These are phyloP conservation scores for Apiospora kogelbergensis DNA, from an alignment of 2,329 filamentous ascomycete species.

Conservation along the genomic window DNA sequence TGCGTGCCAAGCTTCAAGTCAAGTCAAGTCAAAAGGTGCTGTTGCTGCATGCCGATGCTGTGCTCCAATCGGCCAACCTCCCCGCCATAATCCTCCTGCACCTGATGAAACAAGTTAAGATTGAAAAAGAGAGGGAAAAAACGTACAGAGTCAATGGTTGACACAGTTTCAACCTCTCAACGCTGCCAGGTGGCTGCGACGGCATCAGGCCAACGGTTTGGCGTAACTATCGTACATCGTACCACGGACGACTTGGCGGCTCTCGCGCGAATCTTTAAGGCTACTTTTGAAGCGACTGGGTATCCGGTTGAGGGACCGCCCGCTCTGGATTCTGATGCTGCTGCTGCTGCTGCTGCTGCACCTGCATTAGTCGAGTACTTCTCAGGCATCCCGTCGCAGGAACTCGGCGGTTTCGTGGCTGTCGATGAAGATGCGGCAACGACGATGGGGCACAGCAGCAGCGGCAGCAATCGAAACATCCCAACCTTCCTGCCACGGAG, in stretches of 20 bases:
- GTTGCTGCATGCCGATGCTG: background rate
- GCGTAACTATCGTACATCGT: background rate
- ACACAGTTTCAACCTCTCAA: background rate
- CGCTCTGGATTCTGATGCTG: background rate
- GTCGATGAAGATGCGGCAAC: background rate
- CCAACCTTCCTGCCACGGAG: background rate
- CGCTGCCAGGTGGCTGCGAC: background rate
- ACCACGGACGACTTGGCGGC: background rate
- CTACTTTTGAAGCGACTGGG: background rate
- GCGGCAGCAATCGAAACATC: background rate
- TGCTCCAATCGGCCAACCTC: background rate
- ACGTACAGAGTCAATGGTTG: background rate
- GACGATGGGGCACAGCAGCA: background rate
- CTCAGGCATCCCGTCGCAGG: background rate
- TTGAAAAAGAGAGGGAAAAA: background rate
- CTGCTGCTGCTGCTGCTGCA: background rate
- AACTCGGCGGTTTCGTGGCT: background rate
- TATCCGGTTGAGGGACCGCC: slow-evolving; percentile 5
- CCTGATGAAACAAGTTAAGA: background rate
- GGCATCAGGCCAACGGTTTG: background rate
- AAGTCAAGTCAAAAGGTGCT: background rate
- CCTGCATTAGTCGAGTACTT: background rate
- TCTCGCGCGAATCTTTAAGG: background rate
- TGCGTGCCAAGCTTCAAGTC: background rate
- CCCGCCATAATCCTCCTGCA: background rate